A percentile compares a stretch with the other conserved stretches of the same genome.
These are phyloP conservation scores for Saussurea involucrata DNA, from an alignment of 129 eudicot genomes.

Conservation along the genomic window DNA sequence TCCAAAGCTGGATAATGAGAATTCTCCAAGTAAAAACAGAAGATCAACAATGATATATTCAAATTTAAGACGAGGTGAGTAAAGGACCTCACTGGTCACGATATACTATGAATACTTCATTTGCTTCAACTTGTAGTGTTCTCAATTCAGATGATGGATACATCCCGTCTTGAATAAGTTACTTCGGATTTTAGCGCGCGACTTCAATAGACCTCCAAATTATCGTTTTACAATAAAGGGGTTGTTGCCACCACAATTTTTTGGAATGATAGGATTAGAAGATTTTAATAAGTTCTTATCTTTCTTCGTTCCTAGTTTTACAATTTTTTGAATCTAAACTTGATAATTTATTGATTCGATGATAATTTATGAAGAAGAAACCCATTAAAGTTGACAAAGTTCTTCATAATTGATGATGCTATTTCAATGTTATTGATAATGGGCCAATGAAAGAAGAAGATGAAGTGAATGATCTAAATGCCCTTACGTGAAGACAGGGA, in stretches of 20 bases:
- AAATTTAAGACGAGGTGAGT: constrained; percentile 74
- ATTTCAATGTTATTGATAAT: neutral
- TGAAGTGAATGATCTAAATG: neutral
- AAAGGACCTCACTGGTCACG: constrained; percentile 99
- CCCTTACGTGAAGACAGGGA: too few species aligned
- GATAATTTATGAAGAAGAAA: neutral
- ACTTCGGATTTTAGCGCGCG: too few species aligned
- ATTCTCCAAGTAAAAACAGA: neutral
- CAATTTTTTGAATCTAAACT: neutral
- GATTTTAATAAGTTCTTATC: neutral
- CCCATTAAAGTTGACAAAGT: neutral
- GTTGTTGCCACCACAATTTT: too few species aligned
- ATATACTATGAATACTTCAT: constrained; percentile 81
- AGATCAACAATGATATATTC: neutral
- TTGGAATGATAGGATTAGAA: neutral
- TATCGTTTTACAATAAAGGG: too few species aligned
- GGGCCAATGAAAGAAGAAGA: neutral
- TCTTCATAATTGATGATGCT: neutral
- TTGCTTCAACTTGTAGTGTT: constrained; percentile 94
- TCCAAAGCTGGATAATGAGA: neutral
- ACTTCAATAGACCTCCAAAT: too few species aligned
- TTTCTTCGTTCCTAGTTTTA: neutral
- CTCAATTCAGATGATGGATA: constrained; percentile 77
- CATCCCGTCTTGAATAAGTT: constrained; percentile 85
- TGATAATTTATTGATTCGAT: neutral